Conservation (phyloP, 495 filamentous ascomycete species). For the Aspergillus wentii region DNA sequence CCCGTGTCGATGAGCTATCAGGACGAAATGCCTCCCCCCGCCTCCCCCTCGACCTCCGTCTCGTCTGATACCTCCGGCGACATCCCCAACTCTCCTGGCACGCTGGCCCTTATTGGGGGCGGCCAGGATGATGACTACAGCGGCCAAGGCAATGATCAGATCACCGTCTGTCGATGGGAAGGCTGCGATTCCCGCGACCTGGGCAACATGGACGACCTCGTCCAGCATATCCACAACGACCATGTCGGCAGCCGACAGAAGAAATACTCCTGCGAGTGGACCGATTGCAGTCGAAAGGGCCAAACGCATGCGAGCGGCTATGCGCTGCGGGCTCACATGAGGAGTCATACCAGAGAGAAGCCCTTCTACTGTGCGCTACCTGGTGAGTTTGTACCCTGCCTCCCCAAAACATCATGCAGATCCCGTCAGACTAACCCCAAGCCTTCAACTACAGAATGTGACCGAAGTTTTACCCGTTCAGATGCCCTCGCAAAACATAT, state of each 20-base stretch:
- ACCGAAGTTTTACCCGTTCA: constrained; percentile 93
- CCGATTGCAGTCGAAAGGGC: constrained; percentile 79
- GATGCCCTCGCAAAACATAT: constrained; percentile 97
- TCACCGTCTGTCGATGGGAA: constrained; percentile 86
- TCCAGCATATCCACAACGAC: constrained; percentile 87
- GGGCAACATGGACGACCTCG: constrained; percentile 89
- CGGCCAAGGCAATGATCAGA: constrained; percentile 70
- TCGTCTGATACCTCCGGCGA: constrained; percentile 86
- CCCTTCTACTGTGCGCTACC: constrained; percentile 94
- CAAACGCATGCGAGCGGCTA: constrained; percentile 91
- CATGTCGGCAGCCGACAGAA: constrained; percentile 82
- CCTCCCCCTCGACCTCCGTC: constrained; percentile 53
- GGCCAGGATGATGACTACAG: constrained; percentile 73
- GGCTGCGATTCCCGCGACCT: constrained; percentile 76
- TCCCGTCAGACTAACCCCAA: no score
- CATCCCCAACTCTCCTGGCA: constrained; percentile 49
- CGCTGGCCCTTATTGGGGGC: constrained; percentile 43
- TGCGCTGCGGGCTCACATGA: constrained; percentile 92
- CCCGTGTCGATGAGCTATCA: constrained; percentile 38
- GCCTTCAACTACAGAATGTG: constrained; percentile 96
- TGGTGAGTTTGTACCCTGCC: constrained; percentile 60
- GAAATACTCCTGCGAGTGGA: constrained; percentile 94
- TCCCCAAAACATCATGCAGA: no score
- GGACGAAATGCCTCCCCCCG: constrained; percentile 36
- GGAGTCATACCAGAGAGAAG: constrained; percentile 96